Conservation (phyloP, 768 basidiomycete species). For the Lactarius quietus region DNA sequence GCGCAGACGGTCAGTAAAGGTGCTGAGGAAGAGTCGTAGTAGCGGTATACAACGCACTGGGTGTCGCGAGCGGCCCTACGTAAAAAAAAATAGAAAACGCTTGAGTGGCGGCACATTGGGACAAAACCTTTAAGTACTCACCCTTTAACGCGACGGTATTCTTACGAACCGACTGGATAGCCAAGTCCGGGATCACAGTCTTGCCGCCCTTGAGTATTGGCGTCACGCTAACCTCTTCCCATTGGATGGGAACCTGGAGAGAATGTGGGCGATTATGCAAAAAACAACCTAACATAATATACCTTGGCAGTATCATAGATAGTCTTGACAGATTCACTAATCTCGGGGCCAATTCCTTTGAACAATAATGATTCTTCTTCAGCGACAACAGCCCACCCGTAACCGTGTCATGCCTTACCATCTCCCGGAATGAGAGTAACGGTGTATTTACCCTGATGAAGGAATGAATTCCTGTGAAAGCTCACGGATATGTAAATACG, state of each 20-base stretch:
- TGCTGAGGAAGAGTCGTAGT: neutral
- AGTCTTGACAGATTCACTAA: slow-evolving; percentile 90
- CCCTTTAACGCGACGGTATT: slow-evolving; percentile 99
- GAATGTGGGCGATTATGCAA: slow-evolving; percentile 3
- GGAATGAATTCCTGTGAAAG: slow-evolving; percentile 2
- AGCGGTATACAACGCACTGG: slow-evolving; percentile 57
- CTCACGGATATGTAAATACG: slow-evolving; percentile 33
- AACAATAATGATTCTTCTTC: slow-evolving; percentile 16
- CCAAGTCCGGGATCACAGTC: slow-evolving; percentile 91
- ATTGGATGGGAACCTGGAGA: slow-evolving; percentile 88
- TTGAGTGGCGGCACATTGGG: neutral
- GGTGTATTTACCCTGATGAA: slow-evolving; percentile 83
- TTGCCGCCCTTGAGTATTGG: slow-evolving; percentile 93
- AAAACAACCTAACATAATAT: slow-evolving; percentile 22
- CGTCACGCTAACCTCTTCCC: slow-evolving; percentile 98
- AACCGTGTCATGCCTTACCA: slow-evolving; percentile 47
- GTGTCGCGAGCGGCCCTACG: slow-evolving; percentile 93
- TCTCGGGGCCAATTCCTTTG: slow-evolving; percentile 96
- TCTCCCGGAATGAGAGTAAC: slow-evolving; percentile 97
- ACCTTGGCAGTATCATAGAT: slow-evolving; percentile 91
- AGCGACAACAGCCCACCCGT: slow-evolving; percentile 23
- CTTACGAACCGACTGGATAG: slow-evolving; percentile 88
- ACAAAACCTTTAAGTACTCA: slow-evolving; percentile 32
- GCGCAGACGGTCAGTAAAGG: slow-evolving; percentile 18
- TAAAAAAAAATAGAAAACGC: neutral